These are phyloP conservation scores for Phyllosticta citriasiana DNA, from an alignment of 2,329 filamentous ascomycete genomes.

Conservation along the genomic window DNA sequence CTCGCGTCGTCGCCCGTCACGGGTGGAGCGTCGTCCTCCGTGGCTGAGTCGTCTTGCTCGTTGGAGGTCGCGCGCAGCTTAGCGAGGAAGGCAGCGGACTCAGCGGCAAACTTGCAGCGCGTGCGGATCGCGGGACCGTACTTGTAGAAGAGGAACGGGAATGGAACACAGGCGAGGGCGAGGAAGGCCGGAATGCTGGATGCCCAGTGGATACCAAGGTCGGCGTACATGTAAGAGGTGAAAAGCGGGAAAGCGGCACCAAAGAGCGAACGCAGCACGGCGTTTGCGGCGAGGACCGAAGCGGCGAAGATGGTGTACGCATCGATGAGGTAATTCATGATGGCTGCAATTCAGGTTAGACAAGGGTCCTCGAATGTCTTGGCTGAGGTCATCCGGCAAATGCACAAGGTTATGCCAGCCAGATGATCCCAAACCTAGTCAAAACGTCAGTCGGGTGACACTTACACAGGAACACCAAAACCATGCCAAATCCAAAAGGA, in stretches of 20 bases:
- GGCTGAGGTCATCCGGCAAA: slow-evolving; percentile 45
- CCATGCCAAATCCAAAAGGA: slow-evolving; percentile 35
- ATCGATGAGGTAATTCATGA: slow-evolving; percentile 60
- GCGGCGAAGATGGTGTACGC: slow-evolving; percentile 41
- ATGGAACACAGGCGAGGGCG: slow-evolving; percentile 11
- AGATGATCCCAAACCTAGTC: slow-evolving; percentile 37
- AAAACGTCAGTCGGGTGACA: not conserved
- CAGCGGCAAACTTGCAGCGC: slow-evolving; percentile 53
- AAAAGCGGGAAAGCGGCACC: slow-evolving; percentile 35
- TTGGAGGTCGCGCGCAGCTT: slow-evolving; percentile 12
- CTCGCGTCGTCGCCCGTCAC: not conserved
- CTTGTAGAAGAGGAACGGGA: slow-evolving; percentile 57
- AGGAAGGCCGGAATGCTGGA: slow-evolving; percentile 13
- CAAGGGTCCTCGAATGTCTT: not conserved
- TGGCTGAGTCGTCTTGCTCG: not conserved
- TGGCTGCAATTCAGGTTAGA: slow-evolving; percentile 9
- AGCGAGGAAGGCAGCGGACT: slow-evolving; percentile 48
- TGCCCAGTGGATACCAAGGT: slow-evolving; percentile 14
- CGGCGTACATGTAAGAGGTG: slow-evolving; percentile 12
- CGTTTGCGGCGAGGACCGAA: slow-evolving; percentile 30
- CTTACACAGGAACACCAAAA: slow-evolving; percentile 20
- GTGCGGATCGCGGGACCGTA: slow-evolving; percentile 51
- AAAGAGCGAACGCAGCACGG: slow-evolving; percentile 36
- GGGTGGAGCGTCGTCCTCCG: slow-evolving; percentile 18
- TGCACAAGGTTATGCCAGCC: slow-evolving; percentile 34